Percentiles rank a stretch among this genome's conserved stretches.
These are phyloP conservation scores for Akanthomyces muscarius DNA, from an alignment of 2,329 filamentous ascomycete genomes.

Conservation along the genomic window DNA sequence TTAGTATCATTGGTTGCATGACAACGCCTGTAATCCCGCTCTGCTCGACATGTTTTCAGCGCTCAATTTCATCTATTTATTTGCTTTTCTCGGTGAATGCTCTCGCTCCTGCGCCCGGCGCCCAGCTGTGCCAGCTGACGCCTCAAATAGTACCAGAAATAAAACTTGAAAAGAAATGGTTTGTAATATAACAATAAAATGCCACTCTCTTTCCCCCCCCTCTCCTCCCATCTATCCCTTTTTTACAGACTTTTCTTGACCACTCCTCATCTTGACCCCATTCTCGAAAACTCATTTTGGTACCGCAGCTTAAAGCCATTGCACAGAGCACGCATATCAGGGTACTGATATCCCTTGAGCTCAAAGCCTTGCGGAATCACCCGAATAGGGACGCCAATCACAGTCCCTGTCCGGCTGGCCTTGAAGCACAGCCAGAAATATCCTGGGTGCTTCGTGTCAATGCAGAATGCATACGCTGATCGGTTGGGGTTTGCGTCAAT, in stretches of 20 bases:
- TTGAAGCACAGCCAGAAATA: slow-evolving; percentile 98
- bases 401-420: slow-evolving; percentile 68
- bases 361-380: slow-evolving; percentile 92
- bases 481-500: slow-evolving; percentile 93
- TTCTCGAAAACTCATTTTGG: slow-evolving; percentile 61
- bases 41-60: neutral
- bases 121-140: neutral
- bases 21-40: neutral
- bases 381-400: slow-evolving; percentile 80
- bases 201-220: neutral
- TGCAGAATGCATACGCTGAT: slow-evolving; percentile 92
- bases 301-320: slow-evolving; percentile 93
- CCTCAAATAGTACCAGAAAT: slow-evolving; percentile 1
- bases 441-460: slow-evolving; percentile 84
- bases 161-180: neutral
- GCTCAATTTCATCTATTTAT: slow-evolving; percentile 7
- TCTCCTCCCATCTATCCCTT: neutral
- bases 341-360: slow-evolving; percentile 81
- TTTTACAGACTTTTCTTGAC: neutral
- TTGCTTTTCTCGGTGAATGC: slow-evolving; percentile 10
- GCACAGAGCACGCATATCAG: slow-evolving; percentile 90
- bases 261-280: slow-evolving; percentile 37
- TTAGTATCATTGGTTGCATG: neutral
- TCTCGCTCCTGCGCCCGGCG: neutral
- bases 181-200: slow-evolving; percentile 13